A percentile compares a stretch with the other conserved stretches of the same genome.
phyloP scores from a whole-genome alignment of 495 filamentous ascomycete genomes.

The Bacidia rubella region DNA sequence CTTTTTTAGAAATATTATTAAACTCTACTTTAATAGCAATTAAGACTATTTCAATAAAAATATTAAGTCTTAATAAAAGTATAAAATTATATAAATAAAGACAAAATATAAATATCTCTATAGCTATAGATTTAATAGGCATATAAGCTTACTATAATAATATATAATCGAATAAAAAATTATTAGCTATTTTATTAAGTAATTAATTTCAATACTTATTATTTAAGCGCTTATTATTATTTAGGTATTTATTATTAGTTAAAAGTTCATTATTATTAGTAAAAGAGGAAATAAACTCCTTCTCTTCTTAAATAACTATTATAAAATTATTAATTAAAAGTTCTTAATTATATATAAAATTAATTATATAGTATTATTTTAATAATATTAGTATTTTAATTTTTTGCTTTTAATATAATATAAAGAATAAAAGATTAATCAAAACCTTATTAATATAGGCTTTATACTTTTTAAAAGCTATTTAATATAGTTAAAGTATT shows the following conservation, averaged over 20 bases:
- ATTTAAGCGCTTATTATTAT: no score
- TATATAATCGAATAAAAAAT: neutral
- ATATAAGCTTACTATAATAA: neutral
- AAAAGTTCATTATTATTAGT: neutral
- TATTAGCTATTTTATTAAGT: no score
- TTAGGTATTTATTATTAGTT: no score
- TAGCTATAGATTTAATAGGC: neutral
- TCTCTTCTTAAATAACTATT: neutral
- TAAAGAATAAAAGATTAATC: no score
- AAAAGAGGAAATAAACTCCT: neutral
- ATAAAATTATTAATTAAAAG: no score
- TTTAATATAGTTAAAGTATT: no score
- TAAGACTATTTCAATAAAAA: neutral
- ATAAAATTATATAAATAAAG: neutral
- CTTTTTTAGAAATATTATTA: neutral
- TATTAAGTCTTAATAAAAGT: neutral
- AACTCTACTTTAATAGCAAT: neutral
- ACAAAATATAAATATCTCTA: neutral
- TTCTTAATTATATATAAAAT: no score
- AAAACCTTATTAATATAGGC: no score
- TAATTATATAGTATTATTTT: no score
- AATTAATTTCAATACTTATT: no score
- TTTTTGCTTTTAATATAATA: no score
- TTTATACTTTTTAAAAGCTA: conserved; percentile 5
- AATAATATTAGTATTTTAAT: no score